Conservation (phyloP, 371 early-diverging fungal genomes). For the Mucor velutinosus region DNA sequence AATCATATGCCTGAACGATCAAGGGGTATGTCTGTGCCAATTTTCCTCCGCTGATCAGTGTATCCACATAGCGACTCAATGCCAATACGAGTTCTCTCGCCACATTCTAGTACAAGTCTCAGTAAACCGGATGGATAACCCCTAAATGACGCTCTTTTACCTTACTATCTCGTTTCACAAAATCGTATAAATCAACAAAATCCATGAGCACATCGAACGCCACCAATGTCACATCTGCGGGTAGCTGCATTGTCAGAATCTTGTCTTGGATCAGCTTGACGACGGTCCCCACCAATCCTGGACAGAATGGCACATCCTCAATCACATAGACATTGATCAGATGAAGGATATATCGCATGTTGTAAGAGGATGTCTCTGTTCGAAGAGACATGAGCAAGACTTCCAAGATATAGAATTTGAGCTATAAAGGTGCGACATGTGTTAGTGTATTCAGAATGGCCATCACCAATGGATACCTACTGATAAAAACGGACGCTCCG, state of each 20-base stretch:
- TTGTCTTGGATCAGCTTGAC: constrained; percentile 77
- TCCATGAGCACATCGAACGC: constrained; percentile 75
- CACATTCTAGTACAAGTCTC: constrained; percentile 46
- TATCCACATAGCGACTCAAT: constrained; percentile 73
- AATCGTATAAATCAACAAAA: constrained; percentile 66
- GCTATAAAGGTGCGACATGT: constrained; percentile 37
- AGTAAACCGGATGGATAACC: neutral
- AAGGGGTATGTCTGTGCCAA: constrained; percentile 54
- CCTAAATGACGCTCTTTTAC: constrained; percentile 29
- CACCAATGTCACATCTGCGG: constrained; percentile 67
- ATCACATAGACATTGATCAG: constrained; percentile 74
- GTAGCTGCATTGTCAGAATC: constrained; percentile 66
- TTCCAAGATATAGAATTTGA: constrained; percentile 73
- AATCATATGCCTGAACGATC: constrained; percentile 76
- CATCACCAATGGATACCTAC: constrained; percentile 18
- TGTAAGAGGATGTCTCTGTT: constrained; percentile 69
- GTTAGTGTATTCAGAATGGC: neutral
- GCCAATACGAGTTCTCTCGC: constrained; percentile 72
- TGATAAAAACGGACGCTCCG: constrained; percentile 45
- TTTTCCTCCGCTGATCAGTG: constrained; percentile 48
- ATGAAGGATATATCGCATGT: constrained; percentile 70
- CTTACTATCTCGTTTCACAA: constrained; percentile 72
- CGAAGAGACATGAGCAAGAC: constrained; percentile 67
- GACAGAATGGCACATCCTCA: constrained; percentile 78
- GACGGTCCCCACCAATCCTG: constrained; percentile 71